Evolutionary conservation across 257 asterid species (phyloP).

Genomic region (Paraleonurus japonicus): DNA sequence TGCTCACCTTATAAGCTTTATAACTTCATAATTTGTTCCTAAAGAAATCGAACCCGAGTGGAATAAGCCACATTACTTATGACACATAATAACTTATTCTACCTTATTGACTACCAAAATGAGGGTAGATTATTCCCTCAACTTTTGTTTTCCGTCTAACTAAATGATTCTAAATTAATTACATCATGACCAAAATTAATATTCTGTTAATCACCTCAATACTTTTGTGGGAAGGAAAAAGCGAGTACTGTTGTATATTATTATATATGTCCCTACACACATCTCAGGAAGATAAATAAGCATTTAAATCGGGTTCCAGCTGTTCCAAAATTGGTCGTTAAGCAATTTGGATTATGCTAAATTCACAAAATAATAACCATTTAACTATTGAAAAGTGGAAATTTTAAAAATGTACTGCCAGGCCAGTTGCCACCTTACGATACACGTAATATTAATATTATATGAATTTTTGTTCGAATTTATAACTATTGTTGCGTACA

Average conservation of each 20-base stretch:
- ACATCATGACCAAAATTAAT: too few species aligned
- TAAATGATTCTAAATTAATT: too few species aligned
- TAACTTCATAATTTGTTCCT: too few species aligned
- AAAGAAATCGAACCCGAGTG: too few species aligned
- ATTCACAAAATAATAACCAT: background rate
- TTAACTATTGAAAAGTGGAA: background rate
- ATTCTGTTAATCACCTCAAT: too few species aligned
- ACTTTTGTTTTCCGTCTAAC: too few species aligned
- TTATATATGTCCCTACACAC: conserved; percentile 25
- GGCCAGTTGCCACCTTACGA: conserved; percentile 5
- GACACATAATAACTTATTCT: too few species aligned
- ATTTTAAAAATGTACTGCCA: background rate
- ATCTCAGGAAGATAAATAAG: conserved; percentile 19
- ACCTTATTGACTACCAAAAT: too few species aligned
- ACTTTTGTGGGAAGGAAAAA: background rate
- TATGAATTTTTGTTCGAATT: background rate
- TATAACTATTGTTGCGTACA: background rate
- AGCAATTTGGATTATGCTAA: conserved; percentile 13
- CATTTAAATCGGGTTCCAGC: conserved; percentile 21
- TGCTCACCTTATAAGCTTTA: too few species aligned
- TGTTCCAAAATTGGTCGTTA: conserved; percentile 19
- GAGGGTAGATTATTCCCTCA: too few species aligned
- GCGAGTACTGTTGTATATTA: background rate
- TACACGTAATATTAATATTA: background rate
- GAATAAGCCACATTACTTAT: too few species aligned